phyloP scores from a whole-genome alignment of 768 basidiomycete species.

The Panaeolus cyanescens region DNA sequence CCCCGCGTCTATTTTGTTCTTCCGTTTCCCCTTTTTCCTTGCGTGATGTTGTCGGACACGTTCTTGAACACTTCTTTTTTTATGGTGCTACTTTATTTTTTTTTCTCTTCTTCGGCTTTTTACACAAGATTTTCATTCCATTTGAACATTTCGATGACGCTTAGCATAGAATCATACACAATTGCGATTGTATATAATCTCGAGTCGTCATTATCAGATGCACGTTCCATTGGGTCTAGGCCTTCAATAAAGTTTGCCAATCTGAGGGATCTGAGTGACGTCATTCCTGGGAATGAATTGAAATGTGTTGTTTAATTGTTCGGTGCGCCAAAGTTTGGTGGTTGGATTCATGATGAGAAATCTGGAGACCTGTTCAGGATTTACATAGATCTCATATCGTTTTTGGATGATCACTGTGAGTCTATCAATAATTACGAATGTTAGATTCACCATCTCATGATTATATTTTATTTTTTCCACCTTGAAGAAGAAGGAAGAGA shows the following conservation, averaged over 20 bases:
- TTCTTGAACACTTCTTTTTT: background rate
- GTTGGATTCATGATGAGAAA: background rate
- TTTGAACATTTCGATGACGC: background rate
- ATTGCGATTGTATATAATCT: background rate
- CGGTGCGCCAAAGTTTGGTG: background rate
- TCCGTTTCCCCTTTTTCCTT: background rate
- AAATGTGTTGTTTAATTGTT: background rate
- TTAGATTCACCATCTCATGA: too few species aligned
- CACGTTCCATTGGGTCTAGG: background rate
- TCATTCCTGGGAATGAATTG: background rate
- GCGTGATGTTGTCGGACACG: background rate
- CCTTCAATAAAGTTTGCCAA: background rate
- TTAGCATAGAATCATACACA: background rate
- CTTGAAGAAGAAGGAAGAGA: background rate
- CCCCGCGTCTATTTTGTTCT: background rate
- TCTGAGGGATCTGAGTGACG: conserved; percentile 1
- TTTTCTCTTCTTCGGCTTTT: background rate
- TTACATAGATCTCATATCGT: background rate
- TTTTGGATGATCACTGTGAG: background rate
- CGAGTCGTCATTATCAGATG: background rate
- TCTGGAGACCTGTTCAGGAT: background rate
- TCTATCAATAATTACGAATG: too few species aligned
- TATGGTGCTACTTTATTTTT: background rate
- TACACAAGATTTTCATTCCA: background rate
- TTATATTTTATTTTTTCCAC: background rate